Evolutionary conservation across 768 basidiomycete genomes (phyloP), one percentile per base, ranked within the genome.

Genomic region (Boletus edulis): DNA sequence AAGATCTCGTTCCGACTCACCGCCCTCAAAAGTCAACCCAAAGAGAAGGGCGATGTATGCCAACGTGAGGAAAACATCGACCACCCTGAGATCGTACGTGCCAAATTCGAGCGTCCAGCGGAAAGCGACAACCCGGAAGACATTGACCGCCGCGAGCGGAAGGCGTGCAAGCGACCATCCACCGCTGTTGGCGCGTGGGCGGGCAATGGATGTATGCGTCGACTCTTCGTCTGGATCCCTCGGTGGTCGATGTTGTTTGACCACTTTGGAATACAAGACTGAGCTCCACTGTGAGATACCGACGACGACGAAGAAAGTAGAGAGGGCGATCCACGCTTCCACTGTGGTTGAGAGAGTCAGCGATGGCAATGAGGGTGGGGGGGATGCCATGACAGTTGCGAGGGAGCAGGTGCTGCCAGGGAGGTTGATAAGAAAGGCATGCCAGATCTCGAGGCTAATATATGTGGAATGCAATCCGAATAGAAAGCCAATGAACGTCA

Each of bases 91-190:
- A 70, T 40, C 73, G 63, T 55, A 73, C 53, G 72, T 65, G 14
- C 80, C 81, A 20, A 81, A 69, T 15, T 78, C 72, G 35, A 83
- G 55, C 4, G 74, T 76, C 63, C 71, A 73, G 14, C 83, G 78
- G 61, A 83, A 84, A 8, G 76, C 75, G 18, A 78, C 52, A 20
- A 82, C 76, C 20, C 77, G 75, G 65, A 82, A 82, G 8, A 65
- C 66, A 13, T 80, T 74, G 34, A 73, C 64, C 20, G 73, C 29
- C 2, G 76, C 78, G n/a, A 62, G 55, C 1, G 75, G 73, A 11
- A 77, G 52, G 29, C 74, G 71, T 31, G 62, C 39, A 71, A 76
- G 54, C 69, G 75, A 68, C 78, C 79, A 10, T 60, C 67, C 18
- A 66, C 65, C 22, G 67, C 69, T 6, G 20, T 68, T 6, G 24